Conservation (phyloP, 768 basidiomycete species). For the Filobasidium floriforme region DNA sequence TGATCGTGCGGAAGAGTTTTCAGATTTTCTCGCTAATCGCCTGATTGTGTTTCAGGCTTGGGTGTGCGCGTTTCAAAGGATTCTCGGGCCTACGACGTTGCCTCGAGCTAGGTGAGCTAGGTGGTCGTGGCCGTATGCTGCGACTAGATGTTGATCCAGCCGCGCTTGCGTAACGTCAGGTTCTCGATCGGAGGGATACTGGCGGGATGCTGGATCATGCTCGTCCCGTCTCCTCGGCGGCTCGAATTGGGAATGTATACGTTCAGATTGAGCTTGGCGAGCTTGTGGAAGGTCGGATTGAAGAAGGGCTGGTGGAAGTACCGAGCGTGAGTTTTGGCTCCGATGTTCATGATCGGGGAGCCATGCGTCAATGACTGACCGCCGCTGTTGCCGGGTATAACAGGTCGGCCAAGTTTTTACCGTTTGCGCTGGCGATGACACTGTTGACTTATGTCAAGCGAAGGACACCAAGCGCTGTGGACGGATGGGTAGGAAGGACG, state of each 20-base stretch:
- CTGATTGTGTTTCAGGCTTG: constrained; percentile 6
- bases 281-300: constrained; percentile 16
- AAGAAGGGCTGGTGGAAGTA: constrained; percentile 22
- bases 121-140: neutral
- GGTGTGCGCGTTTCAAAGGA: constrained; percentile 19
- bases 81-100: constrained; percentile 4
- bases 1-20: too few species aligned
- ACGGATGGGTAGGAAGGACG: constrained; percentile 20
- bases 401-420: constrained; percentile 5
- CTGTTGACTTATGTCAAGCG: constrained; percentile 11
- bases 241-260: constrained; percentile 21
- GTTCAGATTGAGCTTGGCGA: constrained; percentile 14
- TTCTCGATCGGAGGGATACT: constrained; percentile 17
- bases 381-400: neutral
- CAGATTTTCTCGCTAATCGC: neutral
- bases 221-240: constrained; percentile 15
- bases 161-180: neutral
- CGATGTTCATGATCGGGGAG: neutral
- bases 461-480: neutral
- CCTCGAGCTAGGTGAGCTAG: constrained; percentile 11
- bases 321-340: constrained; percentile 1
- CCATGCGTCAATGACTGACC: neutral
- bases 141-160: neutral
- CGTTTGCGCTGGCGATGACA: constrained; percentile 17
- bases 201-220: constrained; percentile 20